Conservation (phyloP, 352 stramenopile genomes). For the Globisporangium polare region DNA sequence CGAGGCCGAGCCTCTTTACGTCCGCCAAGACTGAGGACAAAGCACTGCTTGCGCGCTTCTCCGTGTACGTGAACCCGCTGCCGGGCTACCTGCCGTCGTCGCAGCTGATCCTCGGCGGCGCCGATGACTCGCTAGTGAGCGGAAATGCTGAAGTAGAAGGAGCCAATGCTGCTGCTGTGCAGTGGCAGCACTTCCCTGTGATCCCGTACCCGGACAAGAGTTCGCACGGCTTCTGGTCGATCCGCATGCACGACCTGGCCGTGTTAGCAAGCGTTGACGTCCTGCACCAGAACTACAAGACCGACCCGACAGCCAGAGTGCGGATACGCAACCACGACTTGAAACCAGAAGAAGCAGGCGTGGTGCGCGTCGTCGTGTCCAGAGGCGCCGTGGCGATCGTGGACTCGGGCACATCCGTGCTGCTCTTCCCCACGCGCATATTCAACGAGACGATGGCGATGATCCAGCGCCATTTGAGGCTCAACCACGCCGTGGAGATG, state of each 20-base stretch:
- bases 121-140: constrained; percentile 34
- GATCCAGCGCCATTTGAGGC: constrained; percentile 35
- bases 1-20: constrained; percentile 40
- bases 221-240: constrained; percentile 53
- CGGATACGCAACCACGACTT: background rate
- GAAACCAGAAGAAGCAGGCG: background rate
- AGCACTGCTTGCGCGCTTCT: constrained; percentile 41
- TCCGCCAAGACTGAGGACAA: constrained; percentile 4
- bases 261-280: constrained; percentile 12
- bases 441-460: constrained; percentile 37
- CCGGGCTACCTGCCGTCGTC: constrained; percentile 33
- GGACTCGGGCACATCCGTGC: constrained; percentile 63
- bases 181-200: constrained; percentile 52
- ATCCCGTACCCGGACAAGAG: constrained; percentile 29
- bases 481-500: constrained; percentile 22
- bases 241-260: constrained; percentile 34
- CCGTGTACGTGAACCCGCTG: constrained; percentile 63
- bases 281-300: background rate
- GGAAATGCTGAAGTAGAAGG: background rate
- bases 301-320: background rate
- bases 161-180: background rate
- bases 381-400: constrained; percentile 38
- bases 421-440: constrained; percentile 41
- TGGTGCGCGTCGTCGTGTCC: background rate
- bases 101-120: constrained; percentile 58